A percentile compares a stretch with the other conserved stretches of the same genome.
Conservation (phyloP, 1,139 yeast species). For the Schizosaccharomyces versatilis region DNA sequence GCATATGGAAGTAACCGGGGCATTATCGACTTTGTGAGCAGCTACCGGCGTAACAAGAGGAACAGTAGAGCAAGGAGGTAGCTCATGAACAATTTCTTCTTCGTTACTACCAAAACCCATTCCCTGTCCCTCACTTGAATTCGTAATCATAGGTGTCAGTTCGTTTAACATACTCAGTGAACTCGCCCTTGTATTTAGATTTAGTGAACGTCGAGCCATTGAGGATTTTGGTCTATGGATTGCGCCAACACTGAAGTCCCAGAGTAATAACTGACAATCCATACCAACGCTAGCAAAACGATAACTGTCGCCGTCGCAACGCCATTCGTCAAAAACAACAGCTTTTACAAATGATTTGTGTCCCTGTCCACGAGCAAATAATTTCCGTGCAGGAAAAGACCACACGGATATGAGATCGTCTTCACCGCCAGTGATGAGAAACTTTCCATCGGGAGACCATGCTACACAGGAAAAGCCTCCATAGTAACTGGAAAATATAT, state of each 20-base stretch:
- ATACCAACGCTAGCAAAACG: constrained; percentile 46
- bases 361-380: constrained; percentile 32
- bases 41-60: background rate
- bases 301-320: constrained; percentile 23
- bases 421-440: constrained; percentile 33
- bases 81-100: background rate
- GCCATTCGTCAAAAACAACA: constrained; percentile 26
- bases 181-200: background rate
- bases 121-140: background rate
- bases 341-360: constrained; percentile 42
- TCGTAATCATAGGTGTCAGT: background rate
- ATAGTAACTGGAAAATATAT: constrained; percentile 43
- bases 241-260: constrained; percentile 53
- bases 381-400: constrained; percentile 16
- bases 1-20: background rate
- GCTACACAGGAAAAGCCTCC: constrained; percentile 39
- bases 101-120: too few species aligned
- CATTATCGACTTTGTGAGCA: background rate
- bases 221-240: constrained; percentile 20
- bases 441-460: constrained; percentile 46
- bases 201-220: background rate
- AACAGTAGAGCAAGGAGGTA: background rate
- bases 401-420: constrained; percentile 23
- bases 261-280: constrained; percentile 43
- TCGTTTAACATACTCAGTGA: background rate